Evolutionary conservation across 2,329 filamentous ascomycete genomes (phyloP).

Genomic region (Monilinia laxa): DNA sequence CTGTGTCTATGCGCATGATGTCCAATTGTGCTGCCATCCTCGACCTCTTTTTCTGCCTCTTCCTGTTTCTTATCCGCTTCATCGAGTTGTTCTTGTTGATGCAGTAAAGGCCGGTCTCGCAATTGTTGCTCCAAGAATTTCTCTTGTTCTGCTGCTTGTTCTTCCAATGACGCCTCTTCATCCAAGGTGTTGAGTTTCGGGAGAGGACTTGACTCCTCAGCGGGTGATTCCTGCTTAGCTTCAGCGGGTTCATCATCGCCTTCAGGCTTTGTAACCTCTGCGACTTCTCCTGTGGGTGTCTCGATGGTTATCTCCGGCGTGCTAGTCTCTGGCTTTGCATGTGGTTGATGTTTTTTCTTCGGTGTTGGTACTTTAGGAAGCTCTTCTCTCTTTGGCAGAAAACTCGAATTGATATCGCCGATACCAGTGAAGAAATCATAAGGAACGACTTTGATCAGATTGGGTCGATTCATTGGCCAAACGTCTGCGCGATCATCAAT

Average conservation of each 20-base stretch:
- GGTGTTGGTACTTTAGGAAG: conserved; percentile 40
- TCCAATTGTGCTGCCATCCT: conserved; percentile 42
- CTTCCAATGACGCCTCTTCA: conserved; percentile 65
- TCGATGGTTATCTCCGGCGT: conserved; percentile 20
- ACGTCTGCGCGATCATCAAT: conserved; percentile 97
- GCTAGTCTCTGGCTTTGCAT: conserved; percentile 22
- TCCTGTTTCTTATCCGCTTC: conserved; percentile 68
- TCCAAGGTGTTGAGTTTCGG: conserved; percentile 54
- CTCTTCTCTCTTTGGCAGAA: conserved; percentile 75
- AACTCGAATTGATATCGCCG: conserved; percentile 97
- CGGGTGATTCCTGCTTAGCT: conserved; percentile 20
- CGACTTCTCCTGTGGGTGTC: conserved; percentile 7
- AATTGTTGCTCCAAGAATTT: conserved; percentile 86
- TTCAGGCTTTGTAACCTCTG: conserved; percentile 8
- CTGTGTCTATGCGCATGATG: conserved; percentile 59
- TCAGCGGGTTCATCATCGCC: not conserved
- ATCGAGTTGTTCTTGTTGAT: conserved; percentile 88
- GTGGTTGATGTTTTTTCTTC: conserved; percentile 29
- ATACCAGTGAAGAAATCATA: conserved; percentile 99
- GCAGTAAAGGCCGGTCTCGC: conserved; percentile 82
- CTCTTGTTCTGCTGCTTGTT: conserved; percentile 82
- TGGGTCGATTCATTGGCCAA: conserved; percentile 85
- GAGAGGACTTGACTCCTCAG: conserved; percentile 21
- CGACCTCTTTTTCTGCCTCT: conserved; percentile 41
- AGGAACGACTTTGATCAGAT: conserved; percentile 89